Evolutionary conservation across 805 yeast genomes (phyloP).

Genomic region (Yamadazyma laniorum): DNA sequence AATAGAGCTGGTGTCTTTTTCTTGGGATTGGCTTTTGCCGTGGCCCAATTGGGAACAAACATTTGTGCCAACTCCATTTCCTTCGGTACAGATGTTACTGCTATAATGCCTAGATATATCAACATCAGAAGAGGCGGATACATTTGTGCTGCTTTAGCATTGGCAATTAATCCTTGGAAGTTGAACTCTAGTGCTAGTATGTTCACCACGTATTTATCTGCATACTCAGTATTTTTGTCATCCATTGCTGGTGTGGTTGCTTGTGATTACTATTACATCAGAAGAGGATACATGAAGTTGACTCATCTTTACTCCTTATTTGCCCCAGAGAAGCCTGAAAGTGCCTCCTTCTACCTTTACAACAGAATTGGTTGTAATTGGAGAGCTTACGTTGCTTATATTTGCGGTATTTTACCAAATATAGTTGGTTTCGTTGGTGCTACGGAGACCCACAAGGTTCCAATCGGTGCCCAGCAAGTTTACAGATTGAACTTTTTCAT

Average conservation of each 20-base stretch:
- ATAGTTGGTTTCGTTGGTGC: conserved; percentile 88
- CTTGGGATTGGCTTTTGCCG: conserved; percentile 37
- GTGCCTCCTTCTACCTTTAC: conserved; percentile 53
- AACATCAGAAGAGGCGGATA: conserved; percentile 43
- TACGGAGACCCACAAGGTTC: conserved; percentile 65
- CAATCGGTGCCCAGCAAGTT: conserved; percentile 72
- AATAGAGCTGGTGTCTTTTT: conserved; percentile 45
- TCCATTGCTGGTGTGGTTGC: conserved; percentile 44
- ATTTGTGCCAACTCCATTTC: conserved; percentile 42
- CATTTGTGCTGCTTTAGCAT: conserved; percentile 39
- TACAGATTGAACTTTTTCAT: conserved; percentile 74
- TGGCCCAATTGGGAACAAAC: conserved; percentile 44
- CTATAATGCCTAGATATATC: conserved; percentile 37
- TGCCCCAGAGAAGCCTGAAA: conserved; percentile 32
- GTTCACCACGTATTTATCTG: conserved; percentile 44
- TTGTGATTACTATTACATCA: conserved; percentile 50
- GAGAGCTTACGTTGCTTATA: conserved; percentile 80
- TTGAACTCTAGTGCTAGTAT: conserved; percentile 36
- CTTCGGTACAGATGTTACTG: conserved; percentile 43
- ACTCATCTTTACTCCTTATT: conserved; percentile 59
- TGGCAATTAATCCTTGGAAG: conserved; percentile 43
- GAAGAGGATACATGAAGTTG: conserved; percentile 67
- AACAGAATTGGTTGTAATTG: conserved; percentile 67
- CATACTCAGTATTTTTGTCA: conserved; percentile 43
- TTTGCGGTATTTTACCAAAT: conserved; percentile 78